Percentiles rank a stretch among this genome's conserved stretches.
These are phyloP conservation scores for Didymella pomorum DNA, from an alignment of 2,329 filamentous ascomycete species.

Conservation along the genomic window DNA sequence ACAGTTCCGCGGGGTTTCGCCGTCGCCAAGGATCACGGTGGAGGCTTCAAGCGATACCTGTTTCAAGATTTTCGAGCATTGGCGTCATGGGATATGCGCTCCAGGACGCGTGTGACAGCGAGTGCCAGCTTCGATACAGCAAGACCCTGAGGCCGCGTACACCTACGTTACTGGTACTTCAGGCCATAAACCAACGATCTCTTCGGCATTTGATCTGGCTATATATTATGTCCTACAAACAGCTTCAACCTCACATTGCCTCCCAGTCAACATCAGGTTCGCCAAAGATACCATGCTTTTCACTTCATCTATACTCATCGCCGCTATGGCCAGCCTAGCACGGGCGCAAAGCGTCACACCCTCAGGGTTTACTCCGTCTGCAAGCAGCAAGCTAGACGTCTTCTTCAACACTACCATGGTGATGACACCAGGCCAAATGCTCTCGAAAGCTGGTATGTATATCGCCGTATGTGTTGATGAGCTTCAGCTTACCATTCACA, in stretches of 20 bases:
- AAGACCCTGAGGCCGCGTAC: constrained; percentile 35
- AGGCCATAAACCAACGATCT: constrained; percentile 16
- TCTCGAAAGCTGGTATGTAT: constrained; percentile 43
- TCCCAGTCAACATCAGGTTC: not conserved
- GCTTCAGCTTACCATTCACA: constrained; percentile 24
- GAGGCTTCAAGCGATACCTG: constrained; percentile 36
- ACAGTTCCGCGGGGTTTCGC: constrained; percentile 1
- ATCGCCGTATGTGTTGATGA: not conserved
- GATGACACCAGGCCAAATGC: constrained; percentile 35
- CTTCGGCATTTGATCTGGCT: not conserved
- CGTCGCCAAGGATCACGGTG: constrained; percentile 31
- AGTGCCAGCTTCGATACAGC: constrained; percentile 27
- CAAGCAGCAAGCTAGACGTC: constrained; percentile 40
- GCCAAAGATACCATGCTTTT: constrained; percentile 34
- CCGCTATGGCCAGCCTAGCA: constrained; percentile 33
- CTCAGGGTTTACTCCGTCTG: constrained; percentile 39
- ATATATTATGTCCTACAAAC: not conserved
- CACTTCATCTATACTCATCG: constrained; percentile 33
- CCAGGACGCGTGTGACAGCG: constrained; percentile 31
- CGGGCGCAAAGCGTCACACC: constrained; percentile 44
- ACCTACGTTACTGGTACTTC: constrained; percentile 26
- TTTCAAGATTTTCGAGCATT: constrained; percentile 39
- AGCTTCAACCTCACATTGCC: not conserved
- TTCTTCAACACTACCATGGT: constrained; percentile 45
- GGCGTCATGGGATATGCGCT: constrained; percentile 20